Conservation (phyloP, 306 rosid species). For the Trichosanthes cucumerina region DNA sequence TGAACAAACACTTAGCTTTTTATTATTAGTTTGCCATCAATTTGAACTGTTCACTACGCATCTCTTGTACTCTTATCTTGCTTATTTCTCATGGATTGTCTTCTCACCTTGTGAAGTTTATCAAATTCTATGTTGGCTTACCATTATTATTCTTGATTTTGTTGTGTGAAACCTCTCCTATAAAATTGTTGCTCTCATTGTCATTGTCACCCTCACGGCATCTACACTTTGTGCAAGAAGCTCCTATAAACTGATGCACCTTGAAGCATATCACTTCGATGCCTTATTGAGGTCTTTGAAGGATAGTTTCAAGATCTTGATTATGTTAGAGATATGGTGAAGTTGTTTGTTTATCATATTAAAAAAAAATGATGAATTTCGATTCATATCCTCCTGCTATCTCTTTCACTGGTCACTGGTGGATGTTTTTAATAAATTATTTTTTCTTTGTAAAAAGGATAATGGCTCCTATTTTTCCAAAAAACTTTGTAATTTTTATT, state of each 20-base stretch:
- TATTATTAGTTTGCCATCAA: background rate
- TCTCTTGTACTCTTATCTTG: background rate
- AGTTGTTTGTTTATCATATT: background rate
- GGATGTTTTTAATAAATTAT: background rate
- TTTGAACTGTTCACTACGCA: background rate
- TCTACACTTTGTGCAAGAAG: background rate
- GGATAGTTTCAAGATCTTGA: background rate
- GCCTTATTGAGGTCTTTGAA: background rate
- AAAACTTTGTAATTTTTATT: background rate
- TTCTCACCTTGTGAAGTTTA: background rate
- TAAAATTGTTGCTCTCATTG: background rate
- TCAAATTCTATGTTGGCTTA: background rate
- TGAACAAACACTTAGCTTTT: constrained; percentile 26
- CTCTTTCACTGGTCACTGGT: background rate
- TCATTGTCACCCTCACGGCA: background rate
- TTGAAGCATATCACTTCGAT: background rate
- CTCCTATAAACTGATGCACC: background rate
- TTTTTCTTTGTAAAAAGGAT: background rate
- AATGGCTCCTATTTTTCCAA: background rate
- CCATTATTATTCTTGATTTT: background rate
- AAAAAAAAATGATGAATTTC: background rate
- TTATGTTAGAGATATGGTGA: background rate
- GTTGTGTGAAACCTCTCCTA: background rate
- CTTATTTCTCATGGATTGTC: background rate
- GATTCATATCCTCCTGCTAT: background rate